A percentile compares a stretch with the other conserved stretches of the same genome.
Evolutionary conservation across 2,329 filamentous ascomycete species (phyloP).

Genomic region (Aspergillus jensenii): DNA sequence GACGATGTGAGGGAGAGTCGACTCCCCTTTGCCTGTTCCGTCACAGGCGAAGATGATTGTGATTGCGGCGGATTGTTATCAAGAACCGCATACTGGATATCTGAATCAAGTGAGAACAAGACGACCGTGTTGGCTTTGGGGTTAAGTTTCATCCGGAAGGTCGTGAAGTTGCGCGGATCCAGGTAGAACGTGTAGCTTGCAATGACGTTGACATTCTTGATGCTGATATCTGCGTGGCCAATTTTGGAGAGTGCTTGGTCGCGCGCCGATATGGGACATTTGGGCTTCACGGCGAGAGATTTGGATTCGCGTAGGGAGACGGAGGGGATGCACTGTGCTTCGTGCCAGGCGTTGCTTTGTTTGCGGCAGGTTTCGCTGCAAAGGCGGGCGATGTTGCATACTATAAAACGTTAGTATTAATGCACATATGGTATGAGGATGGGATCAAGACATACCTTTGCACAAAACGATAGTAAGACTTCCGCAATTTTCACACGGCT

Average conservation of each 20-base stretch:
- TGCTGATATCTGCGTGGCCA: conserved; percentile 4
- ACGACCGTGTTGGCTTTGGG: conserved; percentile 27
- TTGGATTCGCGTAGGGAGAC: conserved; percentile 31
- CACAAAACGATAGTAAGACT: conserved; percentile 24
- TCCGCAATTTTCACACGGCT: conserved; percentile 23
- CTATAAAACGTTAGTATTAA: conserved; percentile 9
- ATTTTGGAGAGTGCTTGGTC: conserved; percentile 30
- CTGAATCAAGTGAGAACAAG: conserved; percentile 28
- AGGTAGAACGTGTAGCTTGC: conserved; percentile 30
- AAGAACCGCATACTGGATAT: conserved; percentile 26
- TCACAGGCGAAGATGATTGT: background rate
- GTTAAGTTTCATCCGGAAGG: conserved; percentile 33
- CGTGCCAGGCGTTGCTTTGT: conserved; percentile 13
- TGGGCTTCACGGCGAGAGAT: conserved; percentile 28
- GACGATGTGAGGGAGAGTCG: background rate
- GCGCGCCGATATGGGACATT: conserved; percentile 23
- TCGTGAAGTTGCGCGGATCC: conserved; percentile 33
- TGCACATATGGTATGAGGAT: background rate
- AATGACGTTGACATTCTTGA: conserved; percentile 20
- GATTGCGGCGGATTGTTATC: conserved; percentile 4
- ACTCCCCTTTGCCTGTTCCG: background rate
- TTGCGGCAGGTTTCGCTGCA: conserved; percentile 29
- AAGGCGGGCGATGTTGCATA: conserved; percentile 30
- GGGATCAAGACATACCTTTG: conserved; percentile 21
- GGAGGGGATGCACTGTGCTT: conserved; percentile 27